Evolutionary conservation across 331 rosid genomes (phyloP).

Genomic region (Pyrus hybrid): DNA sequence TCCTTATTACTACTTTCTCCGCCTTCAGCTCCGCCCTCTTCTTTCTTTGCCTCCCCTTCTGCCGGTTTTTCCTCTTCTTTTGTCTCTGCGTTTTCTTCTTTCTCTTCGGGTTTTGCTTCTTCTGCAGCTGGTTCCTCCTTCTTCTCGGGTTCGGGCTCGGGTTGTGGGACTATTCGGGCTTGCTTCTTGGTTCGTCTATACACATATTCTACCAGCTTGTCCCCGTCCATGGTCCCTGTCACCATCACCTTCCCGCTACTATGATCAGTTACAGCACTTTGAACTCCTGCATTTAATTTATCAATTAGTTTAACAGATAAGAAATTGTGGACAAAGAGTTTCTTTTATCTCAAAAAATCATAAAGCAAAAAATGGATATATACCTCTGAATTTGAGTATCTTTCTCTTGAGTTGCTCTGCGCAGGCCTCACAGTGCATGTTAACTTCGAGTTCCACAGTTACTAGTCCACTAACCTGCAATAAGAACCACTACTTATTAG

Average conservation of each 20-base stretch:
- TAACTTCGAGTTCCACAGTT: constrained; percentile 64
- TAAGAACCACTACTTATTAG: not conserved
- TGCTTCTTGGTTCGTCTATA: constrained; percentile 81
- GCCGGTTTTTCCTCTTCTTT: constrained; percentile 26
- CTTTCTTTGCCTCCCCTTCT: constrained; percentile 18
- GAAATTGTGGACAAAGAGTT: not conserved
- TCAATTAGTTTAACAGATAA: not conserved
- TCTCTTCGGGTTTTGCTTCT: constrained; percentile 21
- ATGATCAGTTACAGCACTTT: constrained; percentile 60
- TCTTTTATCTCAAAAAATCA: not conserved
- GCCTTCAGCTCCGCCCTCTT: constrained; percentile 14
- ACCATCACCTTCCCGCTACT: constrained; percentile 67
- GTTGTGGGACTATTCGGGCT: constrained; percentile 63
- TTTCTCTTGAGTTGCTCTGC: constrained; percentile 70
- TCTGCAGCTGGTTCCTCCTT: constrained; percentile 30
- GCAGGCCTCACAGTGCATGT: constrained; percentile 93
- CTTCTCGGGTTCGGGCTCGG: constrained; percentile 43
- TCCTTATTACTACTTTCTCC: not conserved
- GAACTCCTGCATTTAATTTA: constrained; percentile 50
- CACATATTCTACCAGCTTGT: constrained; percentile 78
- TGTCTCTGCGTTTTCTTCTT: constrained; percentile 8
- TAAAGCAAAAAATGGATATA: not conserved
- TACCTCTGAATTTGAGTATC: constrained; percentile 90
- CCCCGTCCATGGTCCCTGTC: constrained; percentile 79
- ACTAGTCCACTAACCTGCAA: constrained; percentile 46